These are phyloP conservation scores for Venturia aucupariae DNA, from an alignment of 2,329 filamentous ascomycete genomes.

Conservation along the genomic window DNA sequence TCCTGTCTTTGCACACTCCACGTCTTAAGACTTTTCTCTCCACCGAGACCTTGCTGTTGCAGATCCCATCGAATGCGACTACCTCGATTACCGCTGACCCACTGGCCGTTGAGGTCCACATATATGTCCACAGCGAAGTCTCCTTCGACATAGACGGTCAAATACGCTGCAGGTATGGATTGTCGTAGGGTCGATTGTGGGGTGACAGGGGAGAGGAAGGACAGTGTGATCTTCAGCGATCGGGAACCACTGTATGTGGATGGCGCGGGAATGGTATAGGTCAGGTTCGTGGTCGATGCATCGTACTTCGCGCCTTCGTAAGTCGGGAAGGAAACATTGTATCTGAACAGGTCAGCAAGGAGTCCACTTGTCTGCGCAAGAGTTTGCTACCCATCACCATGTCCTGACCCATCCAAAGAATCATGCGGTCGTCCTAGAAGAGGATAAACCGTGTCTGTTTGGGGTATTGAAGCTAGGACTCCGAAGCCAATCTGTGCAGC, in stretches of 20 bases:
- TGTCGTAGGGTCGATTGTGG: constrained; percentile 72
- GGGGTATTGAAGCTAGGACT: constrained; percentile 52
- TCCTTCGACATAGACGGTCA: constrained; percentile 62
- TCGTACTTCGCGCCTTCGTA: constrained; percentile 57
- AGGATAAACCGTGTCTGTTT: constrained; percentile 52
- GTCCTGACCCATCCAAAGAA: constrained; percentile 36
- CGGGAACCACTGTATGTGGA: constrained; percentile 19
- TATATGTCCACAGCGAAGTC: constrained; percentile 43
- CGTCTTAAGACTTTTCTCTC: constrained; percentile 45
- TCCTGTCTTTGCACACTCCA: constrained; percentile 53
- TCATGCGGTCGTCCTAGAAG: constrained; percentile 58
- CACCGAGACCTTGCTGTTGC: constrained; percentile 34
- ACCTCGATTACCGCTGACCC: constrained; percentile 67
- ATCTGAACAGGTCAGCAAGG: constrained; percentile 28
- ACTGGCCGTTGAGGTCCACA: constrained; percentile 49
- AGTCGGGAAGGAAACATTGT: constrained; percentile 47
- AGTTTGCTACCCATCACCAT: constrained; percentile 30
- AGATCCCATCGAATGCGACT: constrained; percentile 64
- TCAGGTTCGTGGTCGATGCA: constrained; percentile 61
- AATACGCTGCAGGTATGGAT: constrained; percentile 72
- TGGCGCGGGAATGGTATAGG: constrained; percentile 48
- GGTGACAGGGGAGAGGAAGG: constrained; percentile 69
- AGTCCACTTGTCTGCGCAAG: background rate
- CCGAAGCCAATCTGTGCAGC: constrained; percentile 47
- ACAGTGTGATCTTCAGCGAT: constrained; percentile 48